phyloP scores from a whole-genome alignment of 352 stramenopile genomes.

The Phytophthora sansomeana region DNA sequence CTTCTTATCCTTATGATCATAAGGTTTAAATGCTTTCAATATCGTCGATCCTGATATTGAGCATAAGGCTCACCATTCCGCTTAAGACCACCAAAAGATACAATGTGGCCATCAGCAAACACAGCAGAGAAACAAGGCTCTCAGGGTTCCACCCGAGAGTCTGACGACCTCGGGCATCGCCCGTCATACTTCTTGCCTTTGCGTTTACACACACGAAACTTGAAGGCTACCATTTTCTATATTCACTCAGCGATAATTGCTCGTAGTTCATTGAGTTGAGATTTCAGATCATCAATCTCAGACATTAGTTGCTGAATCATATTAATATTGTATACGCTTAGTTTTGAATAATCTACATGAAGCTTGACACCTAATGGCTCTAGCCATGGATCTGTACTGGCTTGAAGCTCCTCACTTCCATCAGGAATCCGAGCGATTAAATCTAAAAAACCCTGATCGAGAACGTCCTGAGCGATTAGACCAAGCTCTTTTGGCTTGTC shows the following conservation, averaged over 20 bases:
- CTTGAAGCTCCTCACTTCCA: too few relatives aligned
- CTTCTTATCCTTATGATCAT: conserved; percentile 2
- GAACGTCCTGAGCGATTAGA: conserved; percentile 19
- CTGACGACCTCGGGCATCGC: too few relatives aligned
- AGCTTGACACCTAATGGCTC: too few relatives aligned
- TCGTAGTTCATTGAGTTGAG: neutral
- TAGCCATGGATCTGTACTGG: too few relatives aligned
- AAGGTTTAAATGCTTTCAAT: neutral
- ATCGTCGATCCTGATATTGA: conserved; percentile 1
- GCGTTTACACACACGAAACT: conserved; percentile 1
- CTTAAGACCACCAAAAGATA: conserved; percentile 17
- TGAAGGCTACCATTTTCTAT: conserved; percentile 9
- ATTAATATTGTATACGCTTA: neutral
- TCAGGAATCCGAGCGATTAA: too few relatives aligned
- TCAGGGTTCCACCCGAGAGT: too few relatives aligned
- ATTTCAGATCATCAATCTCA: neutral
- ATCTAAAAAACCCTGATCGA: too few relatives aligned
- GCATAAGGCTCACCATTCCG: conserved; percentile 9
- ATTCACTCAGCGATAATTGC: neutral
- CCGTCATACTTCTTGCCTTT: conserved; percentile 18
- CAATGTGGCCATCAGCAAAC: conserved; percentile 15
- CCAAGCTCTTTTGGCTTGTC: conserved; percentile 14
- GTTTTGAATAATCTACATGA: too few relatives aligned
- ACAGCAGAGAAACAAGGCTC: too few relatives aligned
- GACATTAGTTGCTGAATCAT: neutral